phyloP scores from a whole-genome alignment of 768 basidiomycete species.

The Panaeolus cyanescens region DNA sequence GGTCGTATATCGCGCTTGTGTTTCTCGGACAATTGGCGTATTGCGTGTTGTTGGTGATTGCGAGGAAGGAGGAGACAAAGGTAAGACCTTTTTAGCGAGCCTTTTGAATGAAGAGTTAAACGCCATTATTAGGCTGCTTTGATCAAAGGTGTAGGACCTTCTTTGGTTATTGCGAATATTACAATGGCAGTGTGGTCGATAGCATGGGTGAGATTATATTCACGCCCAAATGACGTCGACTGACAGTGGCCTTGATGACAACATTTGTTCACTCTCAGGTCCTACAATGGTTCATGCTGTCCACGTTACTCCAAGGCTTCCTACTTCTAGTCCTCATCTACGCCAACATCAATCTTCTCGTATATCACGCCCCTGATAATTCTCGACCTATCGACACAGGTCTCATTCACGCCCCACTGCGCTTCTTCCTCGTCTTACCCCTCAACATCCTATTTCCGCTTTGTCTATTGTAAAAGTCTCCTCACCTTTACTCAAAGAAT shows the following conservation, averaged over 20 bases:
- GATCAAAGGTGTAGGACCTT: conserved; percentile 77
- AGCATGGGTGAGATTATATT: conserved; percentile 56
- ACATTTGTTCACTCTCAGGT: conserved; percentile 45
- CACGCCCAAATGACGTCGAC: background rate
- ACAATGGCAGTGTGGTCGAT: conserved; percentile 81
- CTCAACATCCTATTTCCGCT: conserved; percentile 59
- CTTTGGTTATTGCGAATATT: conserved; percentile 79
- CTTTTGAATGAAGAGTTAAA: too few relatives aligned
- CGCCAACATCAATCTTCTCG: conserved; percentile 74
- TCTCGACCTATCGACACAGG: conserved; percentile 72
- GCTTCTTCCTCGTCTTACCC: conserved; percentile 64
- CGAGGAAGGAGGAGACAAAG: conserved; percentile 80
- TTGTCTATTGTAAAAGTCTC: conserved; percentile 53
- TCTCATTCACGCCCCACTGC: conserved; percentile 86
- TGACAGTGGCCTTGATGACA: too few relatives aligned
- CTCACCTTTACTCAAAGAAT: background rate
- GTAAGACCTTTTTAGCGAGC: conserved; percentile 32
- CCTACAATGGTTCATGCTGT: conserved; percentile 73
- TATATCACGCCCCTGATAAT: conserved; percentile 66
- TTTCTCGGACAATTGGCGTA: conserved; percentile 79
- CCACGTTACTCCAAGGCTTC: conserved; percentile 74
- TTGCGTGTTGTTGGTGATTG: conserved; percentile 74
- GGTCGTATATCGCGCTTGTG: conserved; percentile 59
- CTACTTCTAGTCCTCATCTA: conserved; percentile 73
- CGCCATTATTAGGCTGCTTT: conserved; percentile 70